These are phyloP conservation scores for Fraxinus sp. DNA, from an alignment of 305 asterid genomes.

Conservation along the genomic window DNA sequence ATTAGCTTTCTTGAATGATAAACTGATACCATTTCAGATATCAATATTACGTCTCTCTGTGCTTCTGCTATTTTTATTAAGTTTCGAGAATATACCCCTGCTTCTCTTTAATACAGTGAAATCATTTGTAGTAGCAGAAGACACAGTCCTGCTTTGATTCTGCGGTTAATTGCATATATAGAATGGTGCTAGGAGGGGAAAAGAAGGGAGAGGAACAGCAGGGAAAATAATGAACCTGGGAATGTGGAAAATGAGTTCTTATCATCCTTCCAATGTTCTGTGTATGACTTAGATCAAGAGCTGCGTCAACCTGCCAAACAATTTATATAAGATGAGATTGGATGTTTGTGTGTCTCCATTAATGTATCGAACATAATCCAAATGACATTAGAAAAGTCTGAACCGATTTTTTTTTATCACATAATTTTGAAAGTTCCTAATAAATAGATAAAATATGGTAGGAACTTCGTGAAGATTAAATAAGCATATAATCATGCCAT, in stretches of 20 bases:
- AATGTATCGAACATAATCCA: neutral
- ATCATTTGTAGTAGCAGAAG: neutral
- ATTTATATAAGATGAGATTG: slow-evolving; percentile 19
- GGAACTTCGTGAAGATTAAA: neutral
- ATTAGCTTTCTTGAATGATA: slow-evolving; percentile 2
- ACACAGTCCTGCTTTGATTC: neutral
- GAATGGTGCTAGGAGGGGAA: neutral
- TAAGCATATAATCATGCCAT: neutral
- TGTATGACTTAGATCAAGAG: slow-evolving; percentile 97
- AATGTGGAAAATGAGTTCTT: slow-evolving; percentile 91
- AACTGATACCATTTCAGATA: neutral
- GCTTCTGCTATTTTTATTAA: neutral
- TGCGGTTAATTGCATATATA: neutral
- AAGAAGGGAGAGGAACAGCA: neutral
- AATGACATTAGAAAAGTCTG: neutral
- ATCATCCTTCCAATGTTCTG: slow-evolving; percentile 99
- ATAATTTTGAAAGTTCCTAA: neutral
- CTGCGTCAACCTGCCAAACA: slow-evolving; percentile 86
- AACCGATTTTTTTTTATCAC: neutral
- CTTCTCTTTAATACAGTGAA: neutral
- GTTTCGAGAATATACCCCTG: neutral
- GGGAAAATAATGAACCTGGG: slow-evolving; percentile 56
- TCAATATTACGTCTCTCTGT: neutral
- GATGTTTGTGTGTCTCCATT: neutral
- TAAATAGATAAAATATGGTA: neutral